A percentile compares a stretch with the other conserved stretches of the same genome.
Evolutionary conservation across 371 early-diverging fungal species (phyloP).

Genomic region (Umbelopsis sp.): DNA sequence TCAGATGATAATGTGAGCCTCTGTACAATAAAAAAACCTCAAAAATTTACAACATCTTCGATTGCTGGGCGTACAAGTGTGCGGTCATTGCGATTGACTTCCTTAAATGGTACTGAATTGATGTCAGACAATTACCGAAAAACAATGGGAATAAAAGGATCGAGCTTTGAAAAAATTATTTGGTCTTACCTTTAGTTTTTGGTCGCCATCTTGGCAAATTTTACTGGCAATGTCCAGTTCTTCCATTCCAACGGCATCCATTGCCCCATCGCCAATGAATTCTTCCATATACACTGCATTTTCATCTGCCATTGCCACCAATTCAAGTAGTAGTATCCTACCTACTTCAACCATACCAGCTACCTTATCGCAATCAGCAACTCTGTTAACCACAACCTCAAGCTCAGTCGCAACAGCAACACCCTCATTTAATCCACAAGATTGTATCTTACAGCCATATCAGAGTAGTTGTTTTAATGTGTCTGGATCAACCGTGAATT

Average conservation of each 20-base stretch:
- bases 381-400: not conserved
- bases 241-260: not conserved
- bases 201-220: not conserved
- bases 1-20: conserved; percentile 30
- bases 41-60: no score
- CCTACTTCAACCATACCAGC: not conserved
- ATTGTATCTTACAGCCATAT: conserved; percentile 6
- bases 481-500: conserved; percentile 22
- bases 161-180: no score
- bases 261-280: not conserved
- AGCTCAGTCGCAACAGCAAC: not conserved
- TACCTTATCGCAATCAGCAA: not conserved
- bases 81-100: not conserved
- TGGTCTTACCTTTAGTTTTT: no score
- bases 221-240: not conserved
- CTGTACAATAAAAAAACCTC: not conserved
- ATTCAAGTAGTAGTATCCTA: not conserved
- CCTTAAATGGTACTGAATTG: not conserved
- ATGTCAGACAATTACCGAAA: not conserved
- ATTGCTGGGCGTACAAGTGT: not conserved
- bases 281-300: not conserved
- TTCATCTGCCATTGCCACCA: not conserved
- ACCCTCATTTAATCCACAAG: no score
- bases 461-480: conserved; percentile 5
- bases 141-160: no score